Conservation (phyloP, 768 basidiomycete genomes). For the Boletus sp. region DNA sequence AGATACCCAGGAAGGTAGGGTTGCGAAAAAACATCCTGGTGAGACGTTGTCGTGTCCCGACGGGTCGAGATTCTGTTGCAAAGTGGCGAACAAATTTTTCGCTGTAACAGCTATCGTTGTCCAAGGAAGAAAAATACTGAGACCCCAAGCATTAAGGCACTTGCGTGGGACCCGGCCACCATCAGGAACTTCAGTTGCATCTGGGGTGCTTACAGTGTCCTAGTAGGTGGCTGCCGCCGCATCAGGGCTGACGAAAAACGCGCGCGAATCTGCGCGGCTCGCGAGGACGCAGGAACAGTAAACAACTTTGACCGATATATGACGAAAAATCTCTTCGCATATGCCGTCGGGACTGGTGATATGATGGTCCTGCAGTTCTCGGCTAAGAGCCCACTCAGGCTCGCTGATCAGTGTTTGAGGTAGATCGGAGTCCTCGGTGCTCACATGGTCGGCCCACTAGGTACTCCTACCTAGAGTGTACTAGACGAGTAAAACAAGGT, state of each 20-base stretch:
- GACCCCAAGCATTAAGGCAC: neutral
- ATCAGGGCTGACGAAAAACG: neutral
- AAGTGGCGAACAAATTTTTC: neutral
- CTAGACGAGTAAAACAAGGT: constrained; percentile 2
- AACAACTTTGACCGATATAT: neutral
- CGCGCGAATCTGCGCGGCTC: neutral
- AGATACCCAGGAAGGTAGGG: neutral
- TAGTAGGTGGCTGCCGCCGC: neutral
- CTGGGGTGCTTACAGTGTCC: neutral
- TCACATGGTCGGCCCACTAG: neutral
- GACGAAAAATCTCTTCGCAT: neutral
- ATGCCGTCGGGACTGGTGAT: neutral
- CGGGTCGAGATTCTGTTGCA: neutral
- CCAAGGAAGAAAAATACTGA: neutral
- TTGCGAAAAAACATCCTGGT: neutral
- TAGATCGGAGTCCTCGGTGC: neutral
- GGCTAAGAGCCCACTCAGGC: neutral
- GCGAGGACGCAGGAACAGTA: neutral
- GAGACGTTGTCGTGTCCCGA: neutral
- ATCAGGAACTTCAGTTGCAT: neutral
- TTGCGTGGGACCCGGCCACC: neutral
- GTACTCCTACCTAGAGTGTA: constrained; percentile 4
- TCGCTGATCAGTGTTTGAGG: neutral
- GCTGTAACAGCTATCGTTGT: neutral
- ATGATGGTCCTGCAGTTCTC: neutral